phyloP scores from a whole-genome alignment of 73 alveolate species.

The Symbiodinium pilosum region DNA sequence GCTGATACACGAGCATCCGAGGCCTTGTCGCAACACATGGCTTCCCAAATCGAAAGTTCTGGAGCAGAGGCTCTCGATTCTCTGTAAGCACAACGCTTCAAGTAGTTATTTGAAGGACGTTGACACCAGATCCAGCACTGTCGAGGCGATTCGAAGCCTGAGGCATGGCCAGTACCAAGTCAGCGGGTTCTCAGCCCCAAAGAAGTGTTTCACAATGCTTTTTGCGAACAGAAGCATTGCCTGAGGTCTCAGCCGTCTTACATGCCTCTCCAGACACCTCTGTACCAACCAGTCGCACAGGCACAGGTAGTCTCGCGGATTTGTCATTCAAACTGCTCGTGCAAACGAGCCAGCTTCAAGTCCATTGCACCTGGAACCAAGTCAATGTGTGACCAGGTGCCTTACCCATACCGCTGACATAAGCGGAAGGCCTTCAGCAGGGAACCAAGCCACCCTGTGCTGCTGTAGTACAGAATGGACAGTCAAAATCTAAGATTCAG shows the following conservation, averaged over 20 bases:
- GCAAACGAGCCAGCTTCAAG: background rate
- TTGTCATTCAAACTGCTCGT: background rate
- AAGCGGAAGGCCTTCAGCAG: background rate
- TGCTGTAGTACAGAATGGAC: background rate
- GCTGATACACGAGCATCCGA: no score
- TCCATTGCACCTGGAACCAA: background rate
- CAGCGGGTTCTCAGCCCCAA: background rate
- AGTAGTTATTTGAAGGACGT: no score
- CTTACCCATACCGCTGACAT: background rate
- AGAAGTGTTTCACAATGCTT: no score
- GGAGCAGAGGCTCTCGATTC: conserved; percentile 12
- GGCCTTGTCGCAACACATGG: conserved; percentile 11
- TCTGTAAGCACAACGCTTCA: background rate
- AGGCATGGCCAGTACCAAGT: background rate
- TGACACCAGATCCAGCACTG: no score
- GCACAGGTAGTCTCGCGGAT: background rate
- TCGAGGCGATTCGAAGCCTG: conserved; percentile 12
- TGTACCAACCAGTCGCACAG: background rate
- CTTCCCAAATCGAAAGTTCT: background rate
- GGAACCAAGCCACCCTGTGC: background rate
- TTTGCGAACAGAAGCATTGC: background rate
- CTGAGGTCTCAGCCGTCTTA: background rate
- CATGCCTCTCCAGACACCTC: background rate
- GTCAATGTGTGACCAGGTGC: background rate
- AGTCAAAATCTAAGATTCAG: background rate